These are phyloP conservation scores for Xylaria sp. DNA, from an alignment of 2,329 filamentous ascomycete species.

Conservation along the genomic window DNA sequence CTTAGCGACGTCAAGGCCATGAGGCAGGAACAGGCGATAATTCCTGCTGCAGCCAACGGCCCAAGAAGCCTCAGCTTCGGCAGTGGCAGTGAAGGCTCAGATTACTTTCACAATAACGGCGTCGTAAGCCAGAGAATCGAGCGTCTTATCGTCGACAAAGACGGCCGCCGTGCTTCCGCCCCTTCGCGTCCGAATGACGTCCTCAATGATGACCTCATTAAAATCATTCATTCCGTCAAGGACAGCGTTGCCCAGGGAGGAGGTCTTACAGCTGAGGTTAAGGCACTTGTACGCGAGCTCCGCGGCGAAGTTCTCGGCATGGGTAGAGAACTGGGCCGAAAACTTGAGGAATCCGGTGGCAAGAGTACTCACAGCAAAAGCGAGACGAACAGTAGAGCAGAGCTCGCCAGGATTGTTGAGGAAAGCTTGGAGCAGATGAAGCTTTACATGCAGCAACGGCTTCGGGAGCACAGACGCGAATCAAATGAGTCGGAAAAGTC, in stretches of 20 bases:
- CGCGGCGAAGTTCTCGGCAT: slow-evolving; percentile 92
- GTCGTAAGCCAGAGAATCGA: slow-evolving; percentile 51
- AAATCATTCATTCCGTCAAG: slow-evolving; percentile 84
- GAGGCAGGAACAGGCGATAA: slow-evolving; percentile 52
- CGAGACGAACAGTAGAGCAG: slow-evolving; percentile 65
- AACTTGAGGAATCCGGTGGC: slow-evolving; percentile 72
- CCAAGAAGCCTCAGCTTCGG: slow-evolving; percentile 51
- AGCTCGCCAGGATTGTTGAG: slow-evolving; percentile 78
- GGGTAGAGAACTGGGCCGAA: slow-evolving; percentile 87
- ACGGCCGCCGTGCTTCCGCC: slow-evolving; percentile 52
- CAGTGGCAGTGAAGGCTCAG: slow-evolving; percentile 42
- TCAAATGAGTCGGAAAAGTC: slow-evolving; percentile 69
- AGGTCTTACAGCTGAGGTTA: slow-evolving; percentile 89
- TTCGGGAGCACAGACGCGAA: slow-evolving; percentile 75
- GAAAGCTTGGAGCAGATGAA: slow-evolving; percentile 82
- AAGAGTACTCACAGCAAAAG: slow-evolving; percentile 51
- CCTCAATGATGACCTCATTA: slow-evolving; percentile 78
- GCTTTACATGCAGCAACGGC: slow-evolving; percentile 79
- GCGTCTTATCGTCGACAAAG: slow-evolving; percentile 51
- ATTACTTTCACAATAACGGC: slow-evolving; percentile 42
- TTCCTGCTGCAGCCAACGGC: slow-evolving; percentile 41
- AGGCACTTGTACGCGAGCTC: slow-evolving; percentile 85
- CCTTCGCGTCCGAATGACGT: slow-evolving; percentile 58
- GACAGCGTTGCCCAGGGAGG: slow-evolving; percentile 89
- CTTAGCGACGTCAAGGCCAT: slow-evolving; percentile 63